Conservation (phyloP, 306 rosid genomes). For the Delonix regia region DNA sequence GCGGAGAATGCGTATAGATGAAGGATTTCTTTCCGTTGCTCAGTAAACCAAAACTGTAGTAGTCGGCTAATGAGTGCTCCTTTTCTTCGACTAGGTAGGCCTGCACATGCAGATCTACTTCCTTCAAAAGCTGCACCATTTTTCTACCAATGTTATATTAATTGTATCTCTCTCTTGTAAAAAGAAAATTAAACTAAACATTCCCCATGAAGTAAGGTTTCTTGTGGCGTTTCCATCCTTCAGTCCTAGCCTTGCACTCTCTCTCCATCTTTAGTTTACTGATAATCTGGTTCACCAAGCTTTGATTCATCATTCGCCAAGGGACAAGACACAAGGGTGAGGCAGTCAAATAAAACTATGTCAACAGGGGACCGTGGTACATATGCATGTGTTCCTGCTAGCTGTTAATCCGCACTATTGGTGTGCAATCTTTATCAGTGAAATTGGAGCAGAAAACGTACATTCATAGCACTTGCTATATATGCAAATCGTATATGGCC, state of each 20-base stretch:
- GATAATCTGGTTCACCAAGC: background rate
- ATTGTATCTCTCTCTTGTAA: background rate
- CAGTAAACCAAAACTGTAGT: slow-evolving; percentile 10
- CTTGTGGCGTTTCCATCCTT: slow-evolving; percentile 4
- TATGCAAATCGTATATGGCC: slow-evolving; percentile 30
- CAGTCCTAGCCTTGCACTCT: background rate
- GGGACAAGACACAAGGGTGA: background rate
- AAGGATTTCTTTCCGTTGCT: slow-evolving; percentile 8
- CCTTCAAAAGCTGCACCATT: slow-evolving; percentile 18
- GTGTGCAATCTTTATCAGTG: slow-evolving; percentile 32
- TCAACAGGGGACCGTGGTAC: slow-evolving; percentile 29
- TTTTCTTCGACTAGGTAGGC: slow-evolving; percentile 28
- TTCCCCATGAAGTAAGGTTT: background rate
- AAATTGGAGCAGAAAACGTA: slow-evolving; percentile 26
- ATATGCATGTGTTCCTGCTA: slow-evolving; percentile 37
- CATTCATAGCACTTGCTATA: slow-evolving; percentile 29
- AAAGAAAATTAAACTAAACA: background rate
- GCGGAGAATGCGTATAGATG: slow-evolving; percentile 19
- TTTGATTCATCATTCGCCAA: background rate
- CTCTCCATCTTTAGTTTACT: background rate
- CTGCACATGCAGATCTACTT: slow-evolving; percentile 4
- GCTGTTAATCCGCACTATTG: slow-evolving; percentile 23
- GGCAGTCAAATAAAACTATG: slow-evolving; percentile 29
- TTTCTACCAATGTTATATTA: background rate
- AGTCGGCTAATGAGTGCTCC: slow-evolving; percentile 3